Percentiles rank a stretch among this genome's conserved stretches.
Evolutionary conservation across 208 protist species (phyloP).

Genomic region (Trypanosoma avium): DNA sequence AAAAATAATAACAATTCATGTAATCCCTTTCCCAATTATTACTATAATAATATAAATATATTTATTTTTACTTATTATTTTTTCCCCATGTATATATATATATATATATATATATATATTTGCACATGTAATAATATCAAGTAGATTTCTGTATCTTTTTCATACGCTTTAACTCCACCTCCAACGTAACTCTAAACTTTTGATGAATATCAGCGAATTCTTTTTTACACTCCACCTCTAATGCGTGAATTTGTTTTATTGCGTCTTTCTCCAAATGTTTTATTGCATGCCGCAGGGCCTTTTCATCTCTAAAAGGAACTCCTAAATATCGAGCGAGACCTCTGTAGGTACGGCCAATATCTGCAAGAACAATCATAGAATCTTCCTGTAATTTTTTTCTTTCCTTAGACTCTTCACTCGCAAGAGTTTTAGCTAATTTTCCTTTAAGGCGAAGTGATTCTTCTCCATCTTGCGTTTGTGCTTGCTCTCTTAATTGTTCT

Average conservation of each 20-base stretch:
- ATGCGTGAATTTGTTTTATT: slow-evolving; percentile 30
- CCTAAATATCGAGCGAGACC: background rate
- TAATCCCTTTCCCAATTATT: too few species aligned
- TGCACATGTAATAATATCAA: background rate
- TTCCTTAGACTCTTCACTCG: slow-evolving; percentile 21
- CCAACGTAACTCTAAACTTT: background rate
- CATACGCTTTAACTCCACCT: background rate
- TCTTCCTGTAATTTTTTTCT: slow-evolving; percentile 20
- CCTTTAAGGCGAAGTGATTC: background rate
- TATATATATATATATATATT: slow-evolving; percentile 21
- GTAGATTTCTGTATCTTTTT: background rate
- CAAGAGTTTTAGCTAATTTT: slow-evolving; percentile 1
- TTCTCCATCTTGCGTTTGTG: background rate
- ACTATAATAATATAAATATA: too few species aligned
- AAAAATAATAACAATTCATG: slow-evolving; percentile 15
- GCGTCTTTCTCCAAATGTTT: slow-evolving; percentile 39
- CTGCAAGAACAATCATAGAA: slow-evolving; percentile 13
- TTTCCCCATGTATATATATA: slow-evolving; percentile 6
- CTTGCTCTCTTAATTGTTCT: slow-evolving; percentile 1
- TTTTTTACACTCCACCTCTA: slow-evolving; percentile 37
- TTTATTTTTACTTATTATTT: too few species aligned
- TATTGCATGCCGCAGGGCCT: background rate
- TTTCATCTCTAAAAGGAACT: background rate
- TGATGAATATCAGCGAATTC: slow-evolving; percentile 26
- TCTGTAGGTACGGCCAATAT: slow-evolving; percentile 25